Conservation (phyloP, 1,284 basidiomycete genomes). For the Bjerkandera adusta region DNA sequence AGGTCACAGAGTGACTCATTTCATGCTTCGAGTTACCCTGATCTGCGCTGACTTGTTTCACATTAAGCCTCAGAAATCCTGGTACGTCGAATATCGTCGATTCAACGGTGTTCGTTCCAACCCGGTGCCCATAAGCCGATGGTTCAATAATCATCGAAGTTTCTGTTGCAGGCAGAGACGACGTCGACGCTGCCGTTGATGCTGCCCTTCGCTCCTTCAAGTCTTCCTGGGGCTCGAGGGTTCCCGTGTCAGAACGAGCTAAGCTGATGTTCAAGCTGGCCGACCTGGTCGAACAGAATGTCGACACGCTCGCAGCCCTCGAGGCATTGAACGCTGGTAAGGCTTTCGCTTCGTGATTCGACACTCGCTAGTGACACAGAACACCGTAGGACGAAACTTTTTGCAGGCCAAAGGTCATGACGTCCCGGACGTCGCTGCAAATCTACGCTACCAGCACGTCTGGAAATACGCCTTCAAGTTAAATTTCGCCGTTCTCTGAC, state of each 20-base stretch:
- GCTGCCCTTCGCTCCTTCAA: constrained; percentile 57
- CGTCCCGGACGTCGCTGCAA: constrained; percentile 54
- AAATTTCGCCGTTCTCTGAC: too few relatives aligned
- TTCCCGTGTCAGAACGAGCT: constrained; percentile 50
- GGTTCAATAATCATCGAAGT: constrained; percentile 45
- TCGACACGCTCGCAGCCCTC: constrained; percentile 58
- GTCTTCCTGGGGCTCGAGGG: constrained; percentile 51
- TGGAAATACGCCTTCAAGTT: too few relatives aligned
- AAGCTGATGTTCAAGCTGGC: constrained; percentile 53
- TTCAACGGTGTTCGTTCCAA: too few relatives aligned
- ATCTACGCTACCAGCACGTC: too few relatives aligned
- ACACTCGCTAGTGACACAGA: not conserved
- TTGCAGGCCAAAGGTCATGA: constrained; percentile 70
- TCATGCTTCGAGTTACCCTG: too few relatives aligned
- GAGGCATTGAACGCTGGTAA: constrained; percentile 54
- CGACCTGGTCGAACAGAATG: constrained; percentile 55
- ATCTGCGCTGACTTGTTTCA: too few relatives aligned
- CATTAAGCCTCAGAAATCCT: too few relatives aligned
- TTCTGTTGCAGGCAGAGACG: constrained; percentile 39
- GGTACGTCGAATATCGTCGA: too few relatives aligned
- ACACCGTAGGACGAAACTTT: constrained; percentile 82
- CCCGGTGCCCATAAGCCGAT: too few relatives aligned
- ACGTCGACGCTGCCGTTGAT: constrained; percentile 46
- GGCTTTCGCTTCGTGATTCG: not conserved
- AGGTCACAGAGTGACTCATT: too few relatives aligned